These are phyloP conservation scores for Globisporangium spiculum DNA, from an alignment of 352 stramenopile species.

Conservation along the genomic window DNA sequence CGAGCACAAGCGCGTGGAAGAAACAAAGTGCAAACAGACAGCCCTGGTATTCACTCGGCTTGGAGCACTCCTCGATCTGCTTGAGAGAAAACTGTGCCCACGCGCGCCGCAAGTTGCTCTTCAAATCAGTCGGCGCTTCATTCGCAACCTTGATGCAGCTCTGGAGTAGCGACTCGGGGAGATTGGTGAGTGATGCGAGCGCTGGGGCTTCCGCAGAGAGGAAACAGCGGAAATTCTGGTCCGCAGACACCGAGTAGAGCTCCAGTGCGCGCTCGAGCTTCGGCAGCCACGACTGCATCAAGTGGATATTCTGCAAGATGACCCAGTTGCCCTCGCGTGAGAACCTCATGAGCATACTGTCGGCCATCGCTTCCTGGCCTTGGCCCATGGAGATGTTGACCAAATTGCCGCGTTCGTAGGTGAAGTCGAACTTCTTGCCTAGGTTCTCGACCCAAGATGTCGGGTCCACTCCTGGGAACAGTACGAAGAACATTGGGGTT, in stretches of 20 bases:
- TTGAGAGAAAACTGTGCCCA: conserved; percentile 82
- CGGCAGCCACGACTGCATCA: conserved; percentile 90
- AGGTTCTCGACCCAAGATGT: conserved; percentile 83
- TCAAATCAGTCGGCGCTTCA: conserved; percentile 76
- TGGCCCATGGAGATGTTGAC: conserved; percentile 90
- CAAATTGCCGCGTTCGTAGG: conserved; percentile 72
- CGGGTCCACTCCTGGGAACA: conserved; percentile 91
- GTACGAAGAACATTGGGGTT: conserved; percentile 91
- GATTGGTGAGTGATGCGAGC: conserved; percentile 82
- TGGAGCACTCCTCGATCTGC: conserved; percentile 59
- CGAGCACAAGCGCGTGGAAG: conserved; percentile 92
- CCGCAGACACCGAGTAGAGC: conserved; percentile 74
- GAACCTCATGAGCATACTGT: conserved; percentile 66
- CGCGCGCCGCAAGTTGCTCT: conserved; percentile 77
- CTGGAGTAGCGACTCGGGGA: conserved; percentile 82
- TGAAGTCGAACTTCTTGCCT: conserved; percentile 79
- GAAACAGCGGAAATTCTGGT: conserved; percentile 94
- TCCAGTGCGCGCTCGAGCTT: conserved; percentile 79
- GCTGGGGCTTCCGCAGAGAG: conserved; percentile 90
- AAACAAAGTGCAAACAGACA: conserved; percentile 94
- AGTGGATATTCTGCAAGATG: conserved; percentile 90
- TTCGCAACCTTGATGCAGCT: conserved; percentile 88
- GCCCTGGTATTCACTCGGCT: conserved; percentile 87
- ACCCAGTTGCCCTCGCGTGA: conserved; percentile 84
- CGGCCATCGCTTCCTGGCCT: conserved; percentile 75